Conservation (phyloP, 2,329 filamentous ascomycete species). For the Cordyceps javanica region DNA sequence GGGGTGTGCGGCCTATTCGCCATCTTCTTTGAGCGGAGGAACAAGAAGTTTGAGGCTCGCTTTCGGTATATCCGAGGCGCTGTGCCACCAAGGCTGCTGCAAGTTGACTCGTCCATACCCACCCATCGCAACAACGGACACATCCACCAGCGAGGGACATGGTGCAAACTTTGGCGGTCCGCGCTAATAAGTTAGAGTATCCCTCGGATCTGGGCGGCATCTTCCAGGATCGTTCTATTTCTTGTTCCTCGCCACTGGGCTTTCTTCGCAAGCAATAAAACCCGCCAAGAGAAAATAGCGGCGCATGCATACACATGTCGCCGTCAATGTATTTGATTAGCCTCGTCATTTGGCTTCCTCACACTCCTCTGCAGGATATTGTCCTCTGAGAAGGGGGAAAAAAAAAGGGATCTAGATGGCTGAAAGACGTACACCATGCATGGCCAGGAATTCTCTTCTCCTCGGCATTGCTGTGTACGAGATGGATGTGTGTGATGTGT, state of each 20-base stretch:
- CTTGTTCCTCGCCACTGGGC: neutral
- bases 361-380: too few species aligned
- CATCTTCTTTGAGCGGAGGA: neutral
- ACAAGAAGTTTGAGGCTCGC: neutral
- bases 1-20: neutral
- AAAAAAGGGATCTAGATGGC: too few species aligned
- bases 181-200: neutral
- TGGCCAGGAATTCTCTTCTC: too few species aligned
- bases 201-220: neutral
- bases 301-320: too few species aligned
- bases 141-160: neutral
- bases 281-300: too few species aligned
- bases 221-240: conserved; percentile 4
- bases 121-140: neutral
- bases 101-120: neutral
- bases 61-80: neutral
- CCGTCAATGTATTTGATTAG: too few species aligned
- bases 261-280: neutral
- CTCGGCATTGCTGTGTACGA: too few species aligned
- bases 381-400: too few species aligned
- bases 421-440: too few species aligned
- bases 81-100: neutral
- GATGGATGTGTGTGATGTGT: too few species aligned
- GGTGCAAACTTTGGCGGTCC: neutral
- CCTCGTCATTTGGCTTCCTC: too few species aligned